phyloP scores from a whole-genome alignment of 441 rosid genomes.

The Aquilaria agallochum region DNA sequence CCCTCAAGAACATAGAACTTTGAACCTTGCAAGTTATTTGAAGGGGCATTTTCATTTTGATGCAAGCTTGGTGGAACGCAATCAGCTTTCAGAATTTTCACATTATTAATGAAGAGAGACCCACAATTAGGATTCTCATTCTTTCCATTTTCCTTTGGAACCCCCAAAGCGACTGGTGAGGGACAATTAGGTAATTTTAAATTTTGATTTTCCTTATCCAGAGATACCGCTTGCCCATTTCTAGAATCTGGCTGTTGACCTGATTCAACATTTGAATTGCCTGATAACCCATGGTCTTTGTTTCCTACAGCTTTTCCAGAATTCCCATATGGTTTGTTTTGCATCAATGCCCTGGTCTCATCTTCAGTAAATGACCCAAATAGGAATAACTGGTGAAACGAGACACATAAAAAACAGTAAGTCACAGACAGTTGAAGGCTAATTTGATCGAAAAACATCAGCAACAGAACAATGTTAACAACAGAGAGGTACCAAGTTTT shows the following conservation, averaged over 20 bases:
- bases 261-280: constrained; percentile 29
- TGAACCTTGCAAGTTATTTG: constrained; percentile 33
- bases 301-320: constrained; percentile 38
- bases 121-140: constrained; percentile 17
- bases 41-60: constrained; percentile 33
- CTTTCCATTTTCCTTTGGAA: constrained; percentile 44
- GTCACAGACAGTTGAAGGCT: too few species aligned
- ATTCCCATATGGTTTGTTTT: constrained; percentile 35
- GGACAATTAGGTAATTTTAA: constrained; percentile 18
- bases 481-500: too few species aligned
- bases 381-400: constrained; percentile 41
- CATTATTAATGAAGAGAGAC: constrained; percentile 37
- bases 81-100: constrained; percentile 30
- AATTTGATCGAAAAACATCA: too few species aligned
- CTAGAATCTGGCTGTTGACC: constrained; percentile 21
- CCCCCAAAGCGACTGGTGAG: constrained; percentile 19
- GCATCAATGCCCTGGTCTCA: constrained; percentile 62
- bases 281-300: constrained; percentile 34
- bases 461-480: too few species aligned
- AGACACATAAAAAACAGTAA: not conserved
- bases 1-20: constrained; percentile 48
- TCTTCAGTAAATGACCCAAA: constrained; percentile 97
- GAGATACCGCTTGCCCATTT: constrained; percentile 24
- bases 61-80: constrained; percentile 23
- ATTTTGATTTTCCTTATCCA: constrained; percentile 25